Percentiles rank a stretch among this genome's conserved stretches.
Conservation (phyloP, 1,284 basidiomycete genomes). For the Leccinum insolens region DNA sequence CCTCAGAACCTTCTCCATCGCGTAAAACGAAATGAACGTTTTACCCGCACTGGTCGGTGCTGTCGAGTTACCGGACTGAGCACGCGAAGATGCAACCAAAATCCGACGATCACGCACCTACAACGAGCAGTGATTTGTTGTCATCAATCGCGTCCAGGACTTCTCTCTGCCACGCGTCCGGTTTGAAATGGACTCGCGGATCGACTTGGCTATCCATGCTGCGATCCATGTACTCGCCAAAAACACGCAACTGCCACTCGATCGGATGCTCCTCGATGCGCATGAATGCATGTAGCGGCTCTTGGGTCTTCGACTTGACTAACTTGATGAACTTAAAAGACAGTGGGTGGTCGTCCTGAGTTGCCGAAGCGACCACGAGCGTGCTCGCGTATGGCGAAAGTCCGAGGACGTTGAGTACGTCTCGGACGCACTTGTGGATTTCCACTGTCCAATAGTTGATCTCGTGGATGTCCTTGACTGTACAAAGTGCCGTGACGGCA, state of each 20-base stretch:
- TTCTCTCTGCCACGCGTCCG: slow-evolving; percentile 70
- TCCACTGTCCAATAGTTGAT: slow-evolving; percentile 40
- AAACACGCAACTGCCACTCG: slow-evolving; percentile 67
- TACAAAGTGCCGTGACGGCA: slow-evolving; percentile 47
- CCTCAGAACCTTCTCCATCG: slow-evolving; percentile 69
- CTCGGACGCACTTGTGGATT: slow-evolving; percentile 40
- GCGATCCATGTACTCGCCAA: slow-evolving; percentile 73
- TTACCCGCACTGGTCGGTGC: slow-evolving; percentile 74
- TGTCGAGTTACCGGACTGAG: slow-evolving; percentile 23
- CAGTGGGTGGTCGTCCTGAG: slow-evolving; percentile 39
- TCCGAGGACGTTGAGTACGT: slow-evolving; percentile 47
- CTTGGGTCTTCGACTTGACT: slow-evolving; percentile 45
- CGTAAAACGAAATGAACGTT: slow-evolving; percentile 76
- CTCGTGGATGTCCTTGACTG: slow-evolving; percentile 48
- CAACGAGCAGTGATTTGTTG: slow-evolving; percentile 62
- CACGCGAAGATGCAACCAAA: neutral
- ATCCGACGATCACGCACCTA: slow-evolving; percentile 47
- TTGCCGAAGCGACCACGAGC: slow-evolving; percentile 25
- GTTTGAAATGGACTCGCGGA: slow-evolving; percentile 60
- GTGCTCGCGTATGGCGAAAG: slow-evolving; percentile 42
- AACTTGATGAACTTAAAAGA: slow-evolving; percentile 62
- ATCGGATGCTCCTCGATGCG: slow-evolving; percentile 55
- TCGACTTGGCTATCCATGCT: slow-evolving; percentile 66
- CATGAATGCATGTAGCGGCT: slow-evolving; percentile 54
- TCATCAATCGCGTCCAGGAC: slow-evolving; percentile 67